These are phyloP conservation scores for Epichloe scottii DNA, from an alignment of 2,329 filamentous ascomycete species.

Conservation along the genomic window DNA sequence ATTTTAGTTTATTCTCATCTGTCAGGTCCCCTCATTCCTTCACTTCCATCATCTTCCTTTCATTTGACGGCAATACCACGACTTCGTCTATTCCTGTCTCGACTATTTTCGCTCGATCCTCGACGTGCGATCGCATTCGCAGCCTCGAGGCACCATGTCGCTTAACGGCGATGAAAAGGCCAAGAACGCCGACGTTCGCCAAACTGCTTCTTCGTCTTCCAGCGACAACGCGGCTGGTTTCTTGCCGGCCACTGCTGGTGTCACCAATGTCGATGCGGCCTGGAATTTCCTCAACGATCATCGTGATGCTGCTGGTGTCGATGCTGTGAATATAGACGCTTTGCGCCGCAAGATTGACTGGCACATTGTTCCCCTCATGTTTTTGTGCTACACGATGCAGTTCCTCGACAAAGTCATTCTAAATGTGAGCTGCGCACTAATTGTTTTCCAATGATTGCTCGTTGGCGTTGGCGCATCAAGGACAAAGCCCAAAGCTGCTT, in stretches of 20 bases:
- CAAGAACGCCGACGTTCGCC: conserved; percentile 8
- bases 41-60: background rate
- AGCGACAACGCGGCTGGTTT: conserved; percentile 5
- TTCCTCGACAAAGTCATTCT: conserved; percentile 53
- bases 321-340: conserved; percentile 27
- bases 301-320: conserved; percentile 22
- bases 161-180: conserved; percentile 13
- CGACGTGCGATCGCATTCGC: background rate
- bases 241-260: background rate
- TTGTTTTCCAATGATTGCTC: too few relatives aligned
- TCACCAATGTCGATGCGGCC: conserved; percentile 27
- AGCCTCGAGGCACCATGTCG: conserved; percentile 12
- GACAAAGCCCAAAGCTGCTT: background rate
- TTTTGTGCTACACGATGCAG: conserved; percentile 48
- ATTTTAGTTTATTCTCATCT: background rate
- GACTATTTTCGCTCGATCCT: background rate
- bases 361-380: conserved; percentile 49
- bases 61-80: background rate
- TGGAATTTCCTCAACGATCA: conserved; percentile 33
- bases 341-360: conserved; percentile 45
- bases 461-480: too few relatives aligned
- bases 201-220: conserved; percentile 12
- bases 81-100: background rate
- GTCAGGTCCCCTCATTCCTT: background rate
- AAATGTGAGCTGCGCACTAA: conserved; percentile 32